A percentile compares a stretch with the other conserved stretches of the same genome.
Evolutionary conservation across 1,139 yeast species (phyloP).

Genomic region (Candida sp.): DNA sequence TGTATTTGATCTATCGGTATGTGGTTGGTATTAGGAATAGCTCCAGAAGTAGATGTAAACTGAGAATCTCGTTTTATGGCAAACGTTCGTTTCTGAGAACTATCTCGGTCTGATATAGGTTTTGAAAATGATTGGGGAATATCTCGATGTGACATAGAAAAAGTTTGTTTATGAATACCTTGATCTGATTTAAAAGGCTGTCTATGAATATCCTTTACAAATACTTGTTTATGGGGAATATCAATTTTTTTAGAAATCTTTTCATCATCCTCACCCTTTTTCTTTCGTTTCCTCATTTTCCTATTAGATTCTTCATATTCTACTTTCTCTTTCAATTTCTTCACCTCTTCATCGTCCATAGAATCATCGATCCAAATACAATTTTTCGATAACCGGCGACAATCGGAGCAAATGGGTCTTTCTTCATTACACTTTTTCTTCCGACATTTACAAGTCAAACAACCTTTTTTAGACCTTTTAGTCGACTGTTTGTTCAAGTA

Average conservation of each 20-base stretch:
- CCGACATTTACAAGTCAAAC: slow-evolving; percentile 67
- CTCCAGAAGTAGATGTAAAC: neutral
- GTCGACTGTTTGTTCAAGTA: slow-evolving; percentile 10
- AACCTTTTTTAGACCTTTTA: slow-evolving; percentile 52
- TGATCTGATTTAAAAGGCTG: too few species aligned
- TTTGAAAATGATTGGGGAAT: too few species aligned
- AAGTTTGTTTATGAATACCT: too few species aligned
- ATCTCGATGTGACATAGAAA: too few species aligned
- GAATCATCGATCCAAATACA: slow-evolving; percentile 43
- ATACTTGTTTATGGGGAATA: neutral
- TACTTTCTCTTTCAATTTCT: slow-evolving; percentile 20
- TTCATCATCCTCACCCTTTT: slow-evolving; percentile 5
- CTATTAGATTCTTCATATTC: slow-evolving; percentile 26
- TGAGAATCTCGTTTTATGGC: neutral
- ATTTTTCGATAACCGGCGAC: slow-evolving; percentile 48
- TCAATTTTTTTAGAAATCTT: too few species aligned
- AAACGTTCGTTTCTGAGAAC: neutral
- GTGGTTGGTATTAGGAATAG: neutral
- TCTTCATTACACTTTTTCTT: slow-evolving; percentile 73
- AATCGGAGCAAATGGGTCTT: slow-evolving; percentile 59
- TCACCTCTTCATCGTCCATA: slow-evolving; percentile 26
- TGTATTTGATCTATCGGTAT: neutral
- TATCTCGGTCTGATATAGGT: too few species aligned
- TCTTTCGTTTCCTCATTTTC: slow-evolving; percentile 32
- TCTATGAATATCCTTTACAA: too few species aligned